Evolutionary conservation across 2,329 filamentous ascomycete species (phyloP).

Genomic region (Talaromyces sp.): DNA sequence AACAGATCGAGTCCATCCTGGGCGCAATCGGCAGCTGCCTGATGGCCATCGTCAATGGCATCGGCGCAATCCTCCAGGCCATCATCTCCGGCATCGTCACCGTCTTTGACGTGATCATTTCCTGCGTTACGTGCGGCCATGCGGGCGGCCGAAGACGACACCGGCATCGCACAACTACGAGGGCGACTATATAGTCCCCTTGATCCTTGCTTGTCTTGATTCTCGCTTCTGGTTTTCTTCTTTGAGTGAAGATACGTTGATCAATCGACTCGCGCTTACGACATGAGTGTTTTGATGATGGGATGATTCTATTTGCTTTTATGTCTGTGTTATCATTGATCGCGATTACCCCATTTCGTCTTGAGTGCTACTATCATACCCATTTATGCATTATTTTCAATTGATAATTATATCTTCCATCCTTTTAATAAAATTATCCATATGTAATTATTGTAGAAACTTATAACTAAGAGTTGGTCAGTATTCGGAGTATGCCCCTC

Average conservation of each 20-base stretch:
- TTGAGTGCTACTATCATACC: constrained; percentile 8
- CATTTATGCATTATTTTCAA: not conserved
- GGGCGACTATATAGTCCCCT: constrained; percentile 1
- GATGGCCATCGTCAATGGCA: constrained; percentile 66
- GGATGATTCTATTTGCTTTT: not conserved
- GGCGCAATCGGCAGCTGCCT: constrained; percentile 63
- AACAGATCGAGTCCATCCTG: constrained; percentile 58
- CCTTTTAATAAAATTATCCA: not conserved
- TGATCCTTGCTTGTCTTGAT: too few species aligned
- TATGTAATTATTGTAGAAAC: not conserved
- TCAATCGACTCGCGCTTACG: not conserved
- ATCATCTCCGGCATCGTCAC: constrained; percentile 66
- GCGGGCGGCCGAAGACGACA: constrained; percentile 17
- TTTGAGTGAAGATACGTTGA: not conserved
- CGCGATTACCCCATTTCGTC: constrained; percentile 5
- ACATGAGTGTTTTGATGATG: not conserved
- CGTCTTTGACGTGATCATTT: constrained; percentile 64
- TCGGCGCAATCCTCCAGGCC: constrained; percentile 62
- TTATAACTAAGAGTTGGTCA: constrained; percentile 34
- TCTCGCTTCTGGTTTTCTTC: not conserved
- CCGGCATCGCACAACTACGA: constrained; percentile 6
- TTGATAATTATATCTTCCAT: not conserved
- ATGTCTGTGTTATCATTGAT: not conserved
- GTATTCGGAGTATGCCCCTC: constrained; percentile 36
- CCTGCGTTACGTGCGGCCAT: constrained; percentile 55